phyloP scores from a whole-genome alignment of 176 grass and related monocot genomes.

The Thalia dealbata region DNA sequence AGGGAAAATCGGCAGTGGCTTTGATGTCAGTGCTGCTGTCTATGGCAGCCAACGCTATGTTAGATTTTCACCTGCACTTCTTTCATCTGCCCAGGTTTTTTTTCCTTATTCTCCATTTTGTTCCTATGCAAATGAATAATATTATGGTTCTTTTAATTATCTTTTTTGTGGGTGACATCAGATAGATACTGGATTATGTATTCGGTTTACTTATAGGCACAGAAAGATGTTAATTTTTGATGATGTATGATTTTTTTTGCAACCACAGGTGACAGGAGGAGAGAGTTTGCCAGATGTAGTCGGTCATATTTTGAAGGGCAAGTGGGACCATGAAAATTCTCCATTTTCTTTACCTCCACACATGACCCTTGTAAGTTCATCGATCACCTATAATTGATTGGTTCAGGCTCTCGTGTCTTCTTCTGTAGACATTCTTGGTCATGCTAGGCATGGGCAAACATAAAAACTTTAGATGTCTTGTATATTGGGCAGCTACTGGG shows the following conservation, averaged over 20 bases:
- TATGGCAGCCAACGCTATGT: slow-evolving; percentile 74
- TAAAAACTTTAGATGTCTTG: background rate
- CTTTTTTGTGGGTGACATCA: background rate
- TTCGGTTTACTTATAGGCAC: background rate
- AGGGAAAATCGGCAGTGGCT: slow-evolving; percentile 93
- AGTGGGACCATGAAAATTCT: slow-evolving; percentile 79
- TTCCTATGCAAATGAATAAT: background rate
- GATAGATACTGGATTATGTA: no score
- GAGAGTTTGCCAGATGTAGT: slow-evolving; percentile 42
- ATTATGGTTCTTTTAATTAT: background rate
- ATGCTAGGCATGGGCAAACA: background rate
- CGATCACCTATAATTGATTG: slow-evolving; percentile 2
- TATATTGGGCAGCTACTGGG: slow-evolving; percentile 49
- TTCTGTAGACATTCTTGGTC: background rate
- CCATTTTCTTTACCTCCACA: slow-evolving; percentile 79
- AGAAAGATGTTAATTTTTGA: background rate
- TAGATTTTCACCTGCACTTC: slow-evolving; percentile 77
- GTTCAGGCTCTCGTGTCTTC: background rate
- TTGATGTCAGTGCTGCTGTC: slow-evolving; percentile 91
- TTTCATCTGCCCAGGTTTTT: slow-evolving; percentile 54
- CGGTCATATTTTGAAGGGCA: slow-evolving; percentile 47
- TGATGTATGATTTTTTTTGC: background rate
- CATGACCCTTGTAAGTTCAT: slow-evolving; percentile 65
- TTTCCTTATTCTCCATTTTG: slow-evolving; percentile 2
- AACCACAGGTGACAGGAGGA: slow-evolving; percentile 43